Percentiles rank a stretch among this genome's conserved stretches.
These are phyloP conservation scores for Blastobotrys serpentis DNA, from an alignment of 1,139 yeast species.

Conservation along the genomic window DNA sequence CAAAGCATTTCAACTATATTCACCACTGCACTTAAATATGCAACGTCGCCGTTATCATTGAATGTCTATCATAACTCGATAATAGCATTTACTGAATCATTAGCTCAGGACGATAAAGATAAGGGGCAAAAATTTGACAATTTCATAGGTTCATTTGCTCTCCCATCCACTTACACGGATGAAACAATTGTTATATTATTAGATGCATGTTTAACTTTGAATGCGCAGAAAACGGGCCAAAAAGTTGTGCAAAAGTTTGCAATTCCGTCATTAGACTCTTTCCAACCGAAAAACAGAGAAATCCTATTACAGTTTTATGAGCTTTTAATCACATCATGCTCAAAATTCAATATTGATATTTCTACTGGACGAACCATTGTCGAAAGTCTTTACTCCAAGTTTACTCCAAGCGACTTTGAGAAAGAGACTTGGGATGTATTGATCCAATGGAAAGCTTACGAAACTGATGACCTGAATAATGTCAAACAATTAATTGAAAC, in stretches of 20 bases:
- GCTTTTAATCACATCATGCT: constrained; percentile 30
- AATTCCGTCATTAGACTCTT: constrained; percentile 18
- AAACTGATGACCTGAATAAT: constrained; percentile 20
- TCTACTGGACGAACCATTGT: constrained; percentile 25
- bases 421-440: constrained; percentile 40
- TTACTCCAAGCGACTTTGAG: constrained; percentile 21
- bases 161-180: constrained; percentile 13
- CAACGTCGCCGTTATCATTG: constrained; percentile 8
- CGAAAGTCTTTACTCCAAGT: constrained; percentile 19
- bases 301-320: constrained; percentile 29
- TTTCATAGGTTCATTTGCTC: constrained; percentile 16
- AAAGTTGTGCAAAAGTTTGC: constrained; percentile 22
- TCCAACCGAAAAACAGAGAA: constrained; percentile 14
- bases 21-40: constrained; percentile 7
- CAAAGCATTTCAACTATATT: constrained; percentile 16
- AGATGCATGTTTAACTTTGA: constrained; percentile 26
- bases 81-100: constrained; percentile 15
- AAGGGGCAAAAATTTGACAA: constrained; percentile 9
- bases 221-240: constrained; percentile 19
- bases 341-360: constrained; percentile 27
- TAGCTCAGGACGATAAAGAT: constrained; percentile 2
- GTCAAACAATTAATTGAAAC: constrained; percentile 21
- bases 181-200: constrained; percentile 27
- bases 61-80: constrained; percentile 19
- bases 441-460: constrained; percentile 36